Conservation (phyloP, 2,329 filamentous ascomycete species). For the Tolypocladium capitatum region DNA sequence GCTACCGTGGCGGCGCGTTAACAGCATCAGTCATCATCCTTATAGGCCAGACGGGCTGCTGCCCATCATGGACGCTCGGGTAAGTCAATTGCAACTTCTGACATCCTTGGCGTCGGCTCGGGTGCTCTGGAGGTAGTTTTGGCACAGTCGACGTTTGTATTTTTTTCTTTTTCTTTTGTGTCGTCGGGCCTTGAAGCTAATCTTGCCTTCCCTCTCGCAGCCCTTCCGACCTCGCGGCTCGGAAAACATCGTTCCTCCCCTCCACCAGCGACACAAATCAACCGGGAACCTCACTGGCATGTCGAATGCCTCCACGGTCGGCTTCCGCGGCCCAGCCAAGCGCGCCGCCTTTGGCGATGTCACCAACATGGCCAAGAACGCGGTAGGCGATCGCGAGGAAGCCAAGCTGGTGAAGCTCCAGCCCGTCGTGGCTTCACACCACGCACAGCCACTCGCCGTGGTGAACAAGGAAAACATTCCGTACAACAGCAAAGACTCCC, state of each 20-base stretch:
- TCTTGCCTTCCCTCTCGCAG: conserved; percentile 10
- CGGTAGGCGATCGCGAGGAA: conserved; percentile 15
- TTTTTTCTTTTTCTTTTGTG: background rate
- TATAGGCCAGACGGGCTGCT: conserved; percentile 5
- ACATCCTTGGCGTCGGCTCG: background rate
- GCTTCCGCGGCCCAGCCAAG: conserved; percentile 42
- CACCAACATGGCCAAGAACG: conserved; percentile 49
- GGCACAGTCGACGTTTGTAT: background rate
- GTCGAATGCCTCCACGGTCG: conserved; percentile 12
- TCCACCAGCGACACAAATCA: conserved; percentile 77
- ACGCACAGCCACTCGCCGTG: conserved; percentile 10
- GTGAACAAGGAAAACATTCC: conserved; percentile 32
- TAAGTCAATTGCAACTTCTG: conserved; percentile 10
- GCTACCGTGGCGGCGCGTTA: conserved; percentile 12
- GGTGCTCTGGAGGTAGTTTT: background rate
- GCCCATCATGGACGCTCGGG: conserved; percentile 21
- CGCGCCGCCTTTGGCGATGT: conserved; percentile 72
- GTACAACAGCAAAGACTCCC: conserved; percentile 18
- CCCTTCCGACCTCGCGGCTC: conserved; percentile 33
- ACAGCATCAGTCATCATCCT: conserved; percentile 7
- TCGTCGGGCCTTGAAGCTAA: background rate
- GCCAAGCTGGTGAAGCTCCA: conserved; percentile 22
- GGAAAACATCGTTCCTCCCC: conserved; percentile 36
- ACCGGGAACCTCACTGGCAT: conserved; percentile 40
- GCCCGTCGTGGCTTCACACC: conserved; percentile 11